Conservation (phyloP, 2,329 filamentous ascomycete species). For the Conoideocrella luteorostrata region DNA sequence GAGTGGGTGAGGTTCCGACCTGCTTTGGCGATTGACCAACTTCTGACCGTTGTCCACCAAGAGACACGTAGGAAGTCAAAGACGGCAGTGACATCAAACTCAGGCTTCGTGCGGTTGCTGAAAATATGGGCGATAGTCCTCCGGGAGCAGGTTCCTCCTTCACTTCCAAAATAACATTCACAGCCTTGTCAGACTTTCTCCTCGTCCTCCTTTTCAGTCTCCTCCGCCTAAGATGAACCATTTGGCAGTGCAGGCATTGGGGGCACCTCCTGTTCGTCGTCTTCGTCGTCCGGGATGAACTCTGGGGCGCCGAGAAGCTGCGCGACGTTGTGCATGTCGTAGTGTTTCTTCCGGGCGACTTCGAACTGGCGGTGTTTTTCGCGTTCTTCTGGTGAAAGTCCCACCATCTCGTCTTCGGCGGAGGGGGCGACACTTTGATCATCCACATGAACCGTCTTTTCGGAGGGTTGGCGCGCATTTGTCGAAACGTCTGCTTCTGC, state of each 20-base stretch:
- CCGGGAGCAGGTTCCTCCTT: background rate
- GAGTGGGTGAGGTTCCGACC: background rate
- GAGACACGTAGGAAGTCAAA: background rate
- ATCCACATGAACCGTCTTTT: slow-evolving; percentile 78
- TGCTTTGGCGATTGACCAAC: background rate
- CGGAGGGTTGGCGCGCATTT: slow-evolving; percentile 30
- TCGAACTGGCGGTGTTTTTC: slow-evolving; percentile 94
- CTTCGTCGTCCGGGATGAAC: slow-evolving; percentile 55
- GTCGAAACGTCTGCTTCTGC: slow-evolving; percentile 37
- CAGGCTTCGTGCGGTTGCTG: slow-evolving; percentile 1
- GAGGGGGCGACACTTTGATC: slow-evolving; percentile 52
- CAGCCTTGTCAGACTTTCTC: background rate
- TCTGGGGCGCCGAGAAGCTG: slow-evolving; percentile 74
- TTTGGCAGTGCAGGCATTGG: slow-evolving; percentile 41
- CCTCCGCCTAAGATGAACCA: slow-evolving; percentile 21
- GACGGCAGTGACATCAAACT: slow-evolving; percentile 2
- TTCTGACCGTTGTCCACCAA: background rate
- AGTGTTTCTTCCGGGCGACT: slow-evolving; percentile 88
- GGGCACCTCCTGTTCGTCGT: slow-evolving; percentile 26
- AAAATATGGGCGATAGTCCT: background rate
- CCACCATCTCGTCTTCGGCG: slow-evolving; percentile 47
- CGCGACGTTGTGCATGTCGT: slow-evolving; percentile 97
- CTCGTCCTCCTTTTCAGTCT: background rate
- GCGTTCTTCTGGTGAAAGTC: slow-evolving; percentile 62
- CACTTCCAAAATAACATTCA: background rate